Percentiles rank a stretch among this genome's conserved stretches.
These are phyloP conservation scores for Cryphonectria carpinicola DNA, from an alignment of 2,329 filamentous ascomycete species.

Conservation along the genomic window DNA sequence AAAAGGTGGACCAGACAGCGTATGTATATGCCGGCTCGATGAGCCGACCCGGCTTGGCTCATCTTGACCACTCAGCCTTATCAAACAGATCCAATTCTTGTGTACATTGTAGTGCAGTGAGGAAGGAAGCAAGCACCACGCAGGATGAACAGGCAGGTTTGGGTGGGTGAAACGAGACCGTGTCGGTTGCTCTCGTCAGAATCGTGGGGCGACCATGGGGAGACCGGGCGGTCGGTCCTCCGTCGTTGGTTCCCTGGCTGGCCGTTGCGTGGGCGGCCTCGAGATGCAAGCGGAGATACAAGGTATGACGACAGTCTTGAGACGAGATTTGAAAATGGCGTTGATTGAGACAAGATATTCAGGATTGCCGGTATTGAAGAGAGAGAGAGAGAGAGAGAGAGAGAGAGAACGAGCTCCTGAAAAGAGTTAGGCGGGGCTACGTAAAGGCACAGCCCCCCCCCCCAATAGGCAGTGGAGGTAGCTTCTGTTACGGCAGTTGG, in stretches of 20 bases:
- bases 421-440: not conserved
- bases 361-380: not conserved
- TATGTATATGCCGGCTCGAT: not conserved
- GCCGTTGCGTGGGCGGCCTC: not conserved
- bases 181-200: not conserved
- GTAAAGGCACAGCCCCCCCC: not conserved
- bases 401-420: not conserved
- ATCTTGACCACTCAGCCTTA: not conserved
- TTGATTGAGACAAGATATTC: not conserved
- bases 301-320: not conserved
- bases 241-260: not conserved
- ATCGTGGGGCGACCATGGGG: not conserved
- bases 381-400: not conserved
- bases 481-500: not conserved
- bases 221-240: not conserved
- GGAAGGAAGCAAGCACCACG: not conserved
- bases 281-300: not conserved
- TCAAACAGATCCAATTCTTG: not conserved
- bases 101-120: not conserved
- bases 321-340: not conserved
- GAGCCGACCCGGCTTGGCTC: not conserved
- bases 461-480: not conserved
- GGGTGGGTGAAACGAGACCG: not conserved
- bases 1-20: not conserved
- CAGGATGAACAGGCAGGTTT: not conserved